Base-by-base conservation (phyloP, 768 basidiomycete species). In the Strobilomyces confusus region DNA sequence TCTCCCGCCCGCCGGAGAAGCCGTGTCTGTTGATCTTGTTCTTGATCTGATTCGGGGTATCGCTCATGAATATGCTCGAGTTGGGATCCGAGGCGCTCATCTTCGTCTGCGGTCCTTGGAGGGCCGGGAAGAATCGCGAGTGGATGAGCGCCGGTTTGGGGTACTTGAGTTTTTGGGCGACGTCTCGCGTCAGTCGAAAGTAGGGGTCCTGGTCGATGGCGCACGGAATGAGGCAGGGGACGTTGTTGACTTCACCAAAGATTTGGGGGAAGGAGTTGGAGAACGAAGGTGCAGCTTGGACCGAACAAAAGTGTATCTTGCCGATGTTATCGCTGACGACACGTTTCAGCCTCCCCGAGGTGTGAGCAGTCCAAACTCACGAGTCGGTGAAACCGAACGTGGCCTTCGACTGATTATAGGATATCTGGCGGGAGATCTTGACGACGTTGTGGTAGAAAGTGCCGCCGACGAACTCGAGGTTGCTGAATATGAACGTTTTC, bases 251-350 rank as follows among this genome's bases (percentile, higher is more conserved):
- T 6, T 81, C 77, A 48, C 94, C 95, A 63, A 94, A 99, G 58
- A 99, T 98, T 56, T 99, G 92, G 19, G 97, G 95, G 77, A 98
- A 99, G 13, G 95, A 97, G 70, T 94, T 95, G 57, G 92, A 94
- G 77, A 99, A 99, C 17, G 93, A 90, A 0, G 97, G 95, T 1
- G 95, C 84, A 9, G 97, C 93, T 72, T 99, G 97, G 58, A 99
- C 84, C 26, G 97, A 80, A 33, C 88, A 92, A 69, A 99, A 99
- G 73, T 98, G 95, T 54, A 92, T 83, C 75, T 98, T 98, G 56
- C 97, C 97, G 59, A 98, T 93, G 73, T 98, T 98, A 72, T 98
- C 97, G 22, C 94, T 98, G 65, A 52, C 48, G 40, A 37, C 11
- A 22, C 44, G 26, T 25, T 8, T 41, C n/a, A 50, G 30, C 14